Conservation (phyloP, 345 rosid genomes). For the Nasturtium officinale region DNA sequence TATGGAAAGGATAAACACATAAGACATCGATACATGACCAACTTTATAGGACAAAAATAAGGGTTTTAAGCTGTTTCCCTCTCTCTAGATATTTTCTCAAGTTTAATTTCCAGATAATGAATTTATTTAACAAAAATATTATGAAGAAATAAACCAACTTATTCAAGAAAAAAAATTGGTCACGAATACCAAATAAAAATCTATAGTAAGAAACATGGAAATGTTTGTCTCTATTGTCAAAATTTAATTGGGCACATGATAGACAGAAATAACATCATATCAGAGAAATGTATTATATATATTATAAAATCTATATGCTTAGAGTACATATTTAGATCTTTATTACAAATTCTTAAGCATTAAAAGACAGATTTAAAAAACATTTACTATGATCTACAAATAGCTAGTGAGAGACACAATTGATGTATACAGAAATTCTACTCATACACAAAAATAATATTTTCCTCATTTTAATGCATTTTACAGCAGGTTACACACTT, state of each 20-base stretch:
- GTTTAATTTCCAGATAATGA: neutral
- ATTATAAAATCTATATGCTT: too few relatives aligned
- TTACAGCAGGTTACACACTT: too few relatives aligned
- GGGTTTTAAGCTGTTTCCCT: conserved; percentile 2
- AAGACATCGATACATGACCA: neutral
- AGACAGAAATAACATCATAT: neutral
- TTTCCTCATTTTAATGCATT: too few relatives aligned
- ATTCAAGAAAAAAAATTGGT: neutral
- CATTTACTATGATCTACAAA: too few relatives aligned
- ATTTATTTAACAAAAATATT: neutral
- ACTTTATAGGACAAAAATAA: conserved; percentile 12
- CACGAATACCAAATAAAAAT: neutral
- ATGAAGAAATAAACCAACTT: neutral
- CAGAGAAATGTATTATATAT: too few relatives aligned
- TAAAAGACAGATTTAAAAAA: too few relatives aligned
- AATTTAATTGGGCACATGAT: neutral
- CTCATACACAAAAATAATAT: too few relatives aligned
- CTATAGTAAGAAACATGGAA: neutral
- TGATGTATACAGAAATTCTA: too few relatives aligned
- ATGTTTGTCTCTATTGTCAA: neutral
- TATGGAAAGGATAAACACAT: conserved; percentile 13
- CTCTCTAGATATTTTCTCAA: neutral
- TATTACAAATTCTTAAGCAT: too few relatives aligned
- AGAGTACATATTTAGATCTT: too few relatives aligned
- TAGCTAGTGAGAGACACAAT: too few relatives aligned